These are phyloP conservation scores for Fraxinus xanthoxyloides DNA, from an alignment of 305 asterid genomes.

Conservation along the genomic window DNA sequence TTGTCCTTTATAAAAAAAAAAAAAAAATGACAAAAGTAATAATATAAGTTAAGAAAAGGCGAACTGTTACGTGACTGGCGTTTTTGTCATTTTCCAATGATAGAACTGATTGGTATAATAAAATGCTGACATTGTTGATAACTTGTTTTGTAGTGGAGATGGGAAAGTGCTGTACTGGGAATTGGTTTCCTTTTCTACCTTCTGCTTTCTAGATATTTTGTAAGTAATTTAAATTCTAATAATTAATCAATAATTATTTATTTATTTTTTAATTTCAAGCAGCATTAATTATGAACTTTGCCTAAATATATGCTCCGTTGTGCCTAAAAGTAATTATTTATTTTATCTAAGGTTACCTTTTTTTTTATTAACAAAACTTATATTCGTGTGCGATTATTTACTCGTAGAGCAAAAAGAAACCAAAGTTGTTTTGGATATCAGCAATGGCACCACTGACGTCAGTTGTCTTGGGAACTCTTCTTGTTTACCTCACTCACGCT, in stretches of 20 bases:
- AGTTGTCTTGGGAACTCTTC: background rate
- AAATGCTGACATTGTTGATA: background rate
- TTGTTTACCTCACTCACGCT: background rate
- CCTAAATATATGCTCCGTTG: background rate
- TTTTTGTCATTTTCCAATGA: background rate
- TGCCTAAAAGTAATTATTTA: background rate
- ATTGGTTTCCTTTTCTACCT: constrained; percentile 17
- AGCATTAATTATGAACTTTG: background rate
- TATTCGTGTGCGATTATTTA: background rate
- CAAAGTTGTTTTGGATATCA: constrained; percentile 27
- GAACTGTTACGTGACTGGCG: background rate
- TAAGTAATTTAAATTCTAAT: background rate
- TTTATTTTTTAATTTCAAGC: background rate
- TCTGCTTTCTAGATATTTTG: constrained; percentile 6
- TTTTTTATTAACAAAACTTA: background rate
- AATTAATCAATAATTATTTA: background rate
- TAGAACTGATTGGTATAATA: background rate
- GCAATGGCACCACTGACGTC: constrained; percentile 27
- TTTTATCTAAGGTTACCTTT: too few relatives aligned
- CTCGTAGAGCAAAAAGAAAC: constrained; percentile 20
- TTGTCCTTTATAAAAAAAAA: background rate
- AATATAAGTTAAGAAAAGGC: background rate
- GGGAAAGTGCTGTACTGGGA: constrained; percentile 20
- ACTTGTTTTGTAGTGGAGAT: constrained; percentile 13
- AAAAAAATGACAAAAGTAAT: too few relatives aligned